A percentile compares a stretch with the other conserved stretches of the same genome.
These are phyloP conservation scores for Scleroderma bovista DNA, from an alignment of 768 basidiomycete species.

Conservation along the genomic window DNA sequence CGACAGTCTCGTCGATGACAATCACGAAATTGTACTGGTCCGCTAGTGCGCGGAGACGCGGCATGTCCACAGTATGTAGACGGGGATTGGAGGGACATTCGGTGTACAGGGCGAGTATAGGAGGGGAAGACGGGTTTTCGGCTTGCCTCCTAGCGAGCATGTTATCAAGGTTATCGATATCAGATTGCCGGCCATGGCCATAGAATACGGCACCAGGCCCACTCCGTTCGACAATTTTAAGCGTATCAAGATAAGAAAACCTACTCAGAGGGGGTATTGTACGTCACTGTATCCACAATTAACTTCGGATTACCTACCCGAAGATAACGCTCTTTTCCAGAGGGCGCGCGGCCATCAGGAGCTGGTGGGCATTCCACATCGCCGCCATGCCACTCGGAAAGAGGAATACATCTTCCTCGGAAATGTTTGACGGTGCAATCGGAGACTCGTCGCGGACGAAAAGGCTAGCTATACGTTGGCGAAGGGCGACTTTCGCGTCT, in stretches of 20 bases:
- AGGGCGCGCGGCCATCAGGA: conserved; percentile 48
- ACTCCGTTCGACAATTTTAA: conserved; percentile 93
- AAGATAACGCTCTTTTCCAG: conserved; percentile 85
- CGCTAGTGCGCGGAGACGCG: conserved; percentile 70
- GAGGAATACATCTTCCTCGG: conserved; percentile 85
- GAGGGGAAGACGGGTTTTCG: conserved; percentile 40
- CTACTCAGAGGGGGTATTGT: conserved; percentile 32
- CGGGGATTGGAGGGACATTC: conserved; percentile 97
- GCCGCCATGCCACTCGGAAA: conserved; percentile 89
- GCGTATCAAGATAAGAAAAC: conserved; percentile 92
- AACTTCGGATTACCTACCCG: conserved; percentile 53
- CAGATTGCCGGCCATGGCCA: conserved; percentile 70
- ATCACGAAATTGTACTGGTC: conserved; percentile 86
- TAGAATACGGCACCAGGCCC: conserved; percentile 90
- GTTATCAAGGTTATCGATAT: conserved; percentile 69
- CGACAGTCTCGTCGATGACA: conserved; percentile 91
- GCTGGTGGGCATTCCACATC: conserved; percentile 86
- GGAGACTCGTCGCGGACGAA: conserved; percentile 70
- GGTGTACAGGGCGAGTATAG: conserved; percentile 76
- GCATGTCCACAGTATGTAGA: conserved; percentile 73
- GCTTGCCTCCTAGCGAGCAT: conserved; percentile 46
- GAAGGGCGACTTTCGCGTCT: conserved; percentile 80
- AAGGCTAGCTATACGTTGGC: conserved; percentile 86
- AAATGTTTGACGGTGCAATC: conserved; percentile 46
- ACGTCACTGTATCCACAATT: background rate